Percentiles rank a stretch among this genome's conserved stretches.
phyloP scores from a whole-genome alignment of 2,329 filamentous ascomycete genomes.

The Onygenales sp. region DNA sequence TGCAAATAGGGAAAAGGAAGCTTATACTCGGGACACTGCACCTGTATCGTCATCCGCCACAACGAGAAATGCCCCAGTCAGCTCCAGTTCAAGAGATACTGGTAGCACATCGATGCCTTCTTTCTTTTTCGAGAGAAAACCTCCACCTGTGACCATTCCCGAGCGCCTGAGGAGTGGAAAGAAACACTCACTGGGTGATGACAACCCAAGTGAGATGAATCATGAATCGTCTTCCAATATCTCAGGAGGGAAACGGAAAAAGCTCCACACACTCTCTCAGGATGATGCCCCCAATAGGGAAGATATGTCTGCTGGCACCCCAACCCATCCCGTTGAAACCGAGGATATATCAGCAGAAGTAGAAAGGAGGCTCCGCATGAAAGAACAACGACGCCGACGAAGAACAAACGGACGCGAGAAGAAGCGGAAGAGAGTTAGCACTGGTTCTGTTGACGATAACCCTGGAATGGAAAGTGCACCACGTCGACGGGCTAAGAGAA shows the following conservation, averaged over 20 bases:
- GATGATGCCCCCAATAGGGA: neutral
- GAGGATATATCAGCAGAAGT: slow-evolving; percentile 40
- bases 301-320: neutral
- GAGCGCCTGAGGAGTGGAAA: slow-evolving; percentile 8
- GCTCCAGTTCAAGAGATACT: neutral
- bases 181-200: slow-evolving; percentile 15
- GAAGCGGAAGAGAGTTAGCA: slow-evolving; percentile 34
- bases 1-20: neutral
- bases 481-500: neutral
- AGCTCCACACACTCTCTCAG: slow-evolving; percentile 5
- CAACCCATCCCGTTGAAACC: slow-evolving; percentile 18
- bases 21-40: neutral
- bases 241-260: slow-evolving; percentile 16
- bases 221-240: neutral
- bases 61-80: neutral
- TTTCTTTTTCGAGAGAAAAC: slow-evolving; percentile 12
- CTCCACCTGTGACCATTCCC: slow-evolving; percentile 10
- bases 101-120: slow-evolving; percentile 1
- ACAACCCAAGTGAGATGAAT: slow-evolving; percentile 8
- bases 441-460: slow-evolving; percentile 19
- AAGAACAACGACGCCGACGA: slow-evolving; percentile 29
- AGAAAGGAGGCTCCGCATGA: slow-evolving; percentile 33
- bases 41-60: neutral
- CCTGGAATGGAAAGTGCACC: slow-evolving; percentile 7
- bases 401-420: slow-evolving; percentile 24